Conservation (phyloP, 805 yeast species). For the Yamadazyma insecticola region DNA sequence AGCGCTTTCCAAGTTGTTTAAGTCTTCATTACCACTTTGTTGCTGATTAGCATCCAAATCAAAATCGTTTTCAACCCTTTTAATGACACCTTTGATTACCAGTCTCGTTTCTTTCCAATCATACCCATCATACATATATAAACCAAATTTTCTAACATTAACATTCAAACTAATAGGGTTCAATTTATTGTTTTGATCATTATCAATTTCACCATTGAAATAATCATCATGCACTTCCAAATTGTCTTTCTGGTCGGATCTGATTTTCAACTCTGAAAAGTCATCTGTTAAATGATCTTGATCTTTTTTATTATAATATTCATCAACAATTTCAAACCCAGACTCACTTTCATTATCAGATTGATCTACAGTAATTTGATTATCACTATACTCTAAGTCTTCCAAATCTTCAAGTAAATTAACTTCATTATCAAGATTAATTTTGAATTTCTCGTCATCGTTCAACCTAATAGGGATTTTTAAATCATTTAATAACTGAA, state of each 20-base stretch:
- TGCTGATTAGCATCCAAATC: conserved; percentile 1
- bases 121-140: conserved; percentile 79
- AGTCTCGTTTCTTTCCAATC: conserved; percentile 83
- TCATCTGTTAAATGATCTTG: background rate
- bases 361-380: conserved; percentile 5
- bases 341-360: background rate
- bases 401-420: conserved; percentile 42
- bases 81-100: conserved; percentile 61
- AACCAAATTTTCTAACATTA: conserved; percentile 32
- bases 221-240: conserved; percentile 6
- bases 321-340: conserved; percentile 15
- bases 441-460: conserved; percentile 56
- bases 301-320: conserved; percentile 10
- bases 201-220: conserved; percentile 2
- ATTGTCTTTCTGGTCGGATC: background rate
- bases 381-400: conserved; percentile 22
- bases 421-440: conserved; percentile 25
- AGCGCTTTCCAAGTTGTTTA: conserved; percentile 8
- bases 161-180: conserved; percentile 19
- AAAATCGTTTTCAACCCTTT: conserved; percentile 45
- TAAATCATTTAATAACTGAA: conserved; percentile 65
- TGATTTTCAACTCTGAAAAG: background rate
- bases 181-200: conserved; percentile 4
- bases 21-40: conserved; percentile 8
- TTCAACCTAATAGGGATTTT: conserved; percentile 61